Evolutionary conservation across 192 early-diverging fungal species (phyloP), one percentile per base, ranked within the genome.

Genomic region (Funneliformis mosseae): DNA sequence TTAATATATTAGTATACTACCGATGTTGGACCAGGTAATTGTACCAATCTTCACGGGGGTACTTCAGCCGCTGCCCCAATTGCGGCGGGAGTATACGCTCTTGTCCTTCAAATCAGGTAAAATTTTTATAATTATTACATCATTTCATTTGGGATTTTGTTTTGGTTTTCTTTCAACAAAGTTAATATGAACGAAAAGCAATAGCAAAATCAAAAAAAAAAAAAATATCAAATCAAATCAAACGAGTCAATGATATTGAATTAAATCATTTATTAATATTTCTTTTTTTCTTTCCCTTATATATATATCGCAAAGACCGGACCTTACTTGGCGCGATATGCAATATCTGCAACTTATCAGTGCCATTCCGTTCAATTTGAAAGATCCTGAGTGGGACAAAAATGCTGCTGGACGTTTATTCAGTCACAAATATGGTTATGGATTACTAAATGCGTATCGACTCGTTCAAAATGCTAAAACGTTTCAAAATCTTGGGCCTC

Each of bases 11-110:
- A 95, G 95, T 92, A 89, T 45, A 98, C 97, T 7, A 95, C 96
- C 23, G 96, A 98, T 81, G 83, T 92, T 80, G 96, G 96, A 8
- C 70, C 89, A 42, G 84, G 88, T 43, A 59, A 86, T 33, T 99
- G 96, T 85, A 94, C 96, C 0, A 82, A 84, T 76, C 82, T 83
- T 27, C 97, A 98, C 82, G 94, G 95, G 39, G 98, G 98, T 4
- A 99, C 98, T 11, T 96, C 95, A 16, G 98, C 97, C 8, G 97
- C 98, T 8, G 98, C 98, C 0, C 97, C 98, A 4, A 82, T 99
- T 46, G 97, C 92, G 6, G 92, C 97, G 0, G 98, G 97, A 38
- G 89, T 98, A 33, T 93, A 94, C 84, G 94, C 97, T 5, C 89
- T 99, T 14, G 96, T 94, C 0, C 83, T 98, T 38, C 90, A 91